Evolutionary conservation across 129 eudicot species (phyloP), one percentile per base, ranked within the genome.

Genomic region (Centrapalus pauciflorus): DNA sequence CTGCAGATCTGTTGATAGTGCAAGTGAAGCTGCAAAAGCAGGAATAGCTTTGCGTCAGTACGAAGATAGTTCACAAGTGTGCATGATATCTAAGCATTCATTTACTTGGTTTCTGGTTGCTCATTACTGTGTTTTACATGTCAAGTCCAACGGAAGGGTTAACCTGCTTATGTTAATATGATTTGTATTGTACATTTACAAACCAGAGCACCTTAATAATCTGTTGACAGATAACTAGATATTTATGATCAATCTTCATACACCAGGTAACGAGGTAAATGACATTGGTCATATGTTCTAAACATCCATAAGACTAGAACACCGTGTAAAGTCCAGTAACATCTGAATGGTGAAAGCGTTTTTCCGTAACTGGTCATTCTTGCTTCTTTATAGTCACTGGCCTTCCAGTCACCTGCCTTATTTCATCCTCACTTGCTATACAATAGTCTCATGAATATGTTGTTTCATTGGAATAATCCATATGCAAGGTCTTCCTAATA

Each of bases 1-100:
- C 41, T 79, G 76, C 87, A 85, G 91, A 76, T 79, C 85, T 69
- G 76, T 70, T 33, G 79, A 67, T 55, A 79, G 78, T 79, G 87
- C 85, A 52, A 82, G 83, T 79, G 91, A 82, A 79, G 87, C 91
- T 28, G 77, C 66, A 67, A 85, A 82, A 60, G 87, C 85, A 46
- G 91, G 87, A 63, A 72, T 85, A 50, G 79, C 87, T 14, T 77
- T 85, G 80, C 81, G 69, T 38, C 81, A 81, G 46, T 79, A 51
- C 71, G 67, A 77, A 76, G 81, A 85, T 67, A 70, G 55, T 69
- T 69, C 76, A 72, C 82, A 85, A 72, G 84, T 81, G 82, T 71
- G 86, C 70, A 56, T 55, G 34, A 61, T 33, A 50, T 55, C 72
- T 24, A 40, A 70, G 77, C 55, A 55, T 55, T 17, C 68, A 55